phyloP scores from a whole-genome alignment of 208 protist genomes.

The Wallacemonas sp. region DNA sequence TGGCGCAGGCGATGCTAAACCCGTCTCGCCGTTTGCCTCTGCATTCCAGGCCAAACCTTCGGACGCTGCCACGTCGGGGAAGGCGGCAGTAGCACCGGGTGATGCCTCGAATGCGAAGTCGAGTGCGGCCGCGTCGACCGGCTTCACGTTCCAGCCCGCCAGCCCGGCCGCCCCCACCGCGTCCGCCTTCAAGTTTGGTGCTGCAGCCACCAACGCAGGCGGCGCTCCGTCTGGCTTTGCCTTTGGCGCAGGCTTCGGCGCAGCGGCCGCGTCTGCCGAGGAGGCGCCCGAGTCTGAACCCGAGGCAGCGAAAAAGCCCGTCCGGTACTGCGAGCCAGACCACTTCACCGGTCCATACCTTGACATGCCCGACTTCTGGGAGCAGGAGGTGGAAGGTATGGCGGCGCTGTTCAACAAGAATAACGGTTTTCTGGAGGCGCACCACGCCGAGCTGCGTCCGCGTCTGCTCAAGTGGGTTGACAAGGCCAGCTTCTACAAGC shows the following conservation, averaged over 20 bases:
- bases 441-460: constrained; percentile 53
- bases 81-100: not conserved
- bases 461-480: constrained; percentile 67
- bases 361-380: constrained; percentile 82
- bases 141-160: no score
- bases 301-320: constrained; percentile 18
- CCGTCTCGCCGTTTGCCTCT: not conserved
- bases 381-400: constrained; percentile 63
- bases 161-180: not conserved
- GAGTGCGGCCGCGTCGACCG: constrained; percentile 5
- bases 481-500: constrained; percentile 55
- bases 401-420: constrained; percentile 81
- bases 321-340: constrained; percentile 54
- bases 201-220: not conserved
- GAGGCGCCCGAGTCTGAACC: constrained; percentile 12
- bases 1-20: not conserved
- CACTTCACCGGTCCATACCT: constrained; percentile 84
- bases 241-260: constrained; percentile 16
- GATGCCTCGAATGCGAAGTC: constrained; percentile 5
- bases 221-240: constrained; percentile 9
- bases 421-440: constrained; percentile 71
- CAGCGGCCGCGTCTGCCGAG: constrained; percentile 8
- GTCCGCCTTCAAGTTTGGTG: constrained; percentile 13
- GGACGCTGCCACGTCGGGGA: not conserved
- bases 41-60: not conserved